Evolutionary conservation across 257 asterid species (phyloP).

Genomic region (Solanum piurae): DNA sequence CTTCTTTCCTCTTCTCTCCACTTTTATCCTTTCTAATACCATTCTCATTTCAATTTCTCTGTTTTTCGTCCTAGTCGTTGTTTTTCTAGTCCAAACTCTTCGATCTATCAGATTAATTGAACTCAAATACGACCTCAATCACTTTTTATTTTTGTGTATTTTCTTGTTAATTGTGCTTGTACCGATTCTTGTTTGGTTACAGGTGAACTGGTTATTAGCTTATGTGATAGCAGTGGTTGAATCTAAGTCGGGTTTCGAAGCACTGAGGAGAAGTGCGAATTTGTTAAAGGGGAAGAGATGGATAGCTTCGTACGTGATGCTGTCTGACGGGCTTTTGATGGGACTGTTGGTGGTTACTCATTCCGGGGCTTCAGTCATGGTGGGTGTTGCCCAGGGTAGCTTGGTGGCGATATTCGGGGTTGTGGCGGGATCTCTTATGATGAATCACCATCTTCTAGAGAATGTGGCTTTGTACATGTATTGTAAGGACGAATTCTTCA

Average conservation of each 20-base stretch:
- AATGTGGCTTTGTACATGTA: constrained; percentile 31
- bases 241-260: background rate
- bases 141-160: background rate
- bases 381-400: constrained; percentile 15
- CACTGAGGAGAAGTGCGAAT: background rate
- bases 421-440: background rate
- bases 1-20: background rate
- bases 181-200: background rate
- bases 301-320: background rate
- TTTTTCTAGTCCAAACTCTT: background rate
- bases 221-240: constrained; percentile 4
- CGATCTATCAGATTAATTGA: background rate
- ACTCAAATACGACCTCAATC: constrained; percentile 7
- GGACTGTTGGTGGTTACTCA: constrained; percentile 10
- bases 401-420: constrained; percentile 30
- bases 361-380: background rate
- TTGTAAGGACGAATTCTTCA: constrained; percentile 27
- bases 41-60: background rate
- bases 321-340: background rate
- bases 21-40: background rate
- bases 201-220: constrained; percentile 2
- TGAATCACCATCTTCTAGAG: background rate
- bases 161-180: background rate
- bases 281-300: constrained; percentile 1
- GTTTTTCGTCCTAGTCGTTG: background rate